phyloP scores from a whole-genome alignment of 2,329 filamentous ascomycete species.

The Hypoxylon sp. region DNA sequence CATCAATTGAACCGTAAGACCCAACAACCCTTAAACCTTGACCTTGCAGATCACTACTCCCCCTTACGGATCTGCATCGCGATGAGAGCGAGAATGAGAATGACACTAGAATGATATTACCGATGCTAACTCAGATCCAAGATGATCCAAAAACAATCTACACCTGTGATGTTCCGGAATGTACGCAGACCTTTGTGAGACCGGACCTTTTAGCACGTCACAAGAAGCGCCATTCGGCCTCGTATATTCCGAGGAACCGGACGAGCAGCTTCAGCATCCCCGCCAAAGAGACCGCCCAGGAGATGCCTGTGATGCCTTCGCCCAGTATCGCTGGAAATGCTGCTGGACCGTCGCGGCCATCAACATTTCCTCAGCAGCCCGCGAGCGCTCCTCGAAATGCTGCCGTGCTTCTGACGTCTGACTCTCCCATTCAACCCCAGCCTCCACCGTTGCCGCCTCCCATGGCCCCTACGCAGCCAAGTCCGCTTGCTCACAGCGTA shows the following conservation, averaged over 20 bases:
- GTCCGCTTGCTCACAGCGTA: slow-evolving; percentile 48
- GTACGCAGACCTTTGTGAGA: slow-evolving; percentile 82
- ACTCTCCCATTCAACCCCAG: slow-evolving; percentile 55
- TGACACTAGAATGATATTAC: slow-evolving; percentile 23
- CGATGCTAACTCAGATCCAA: slow-evolving; percentile 54
- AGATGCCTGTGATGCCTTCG: slow-evolving; percentile 50
- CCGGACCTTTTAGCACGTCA: slow-evolving; percentile 81
- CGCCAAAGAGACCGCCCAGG: slow-evolving; percentile 46
- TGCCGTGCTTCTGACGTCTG: slow-evolving; percentile 61
- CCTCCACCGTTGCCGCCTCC: slow-evolving; percentile 46
- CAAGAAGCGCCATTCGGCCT: slow-evolving; percentile 74
- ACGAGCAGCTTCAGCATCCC: slow-evolving; percentile 63
- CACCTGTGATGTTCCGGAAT: slow-evolving; percentile 80
- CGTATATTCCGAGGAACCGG: slow-evolving; percentile 66
- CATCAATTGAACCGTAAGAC: slow-evolving; percentile 85
- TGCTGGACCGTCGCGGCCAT: slow-evolving; percentile 46
- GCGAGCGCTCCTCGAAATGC: slow-evolving; percentile 62
- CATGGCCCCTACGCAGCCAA: slow-evolving; percentile 41
- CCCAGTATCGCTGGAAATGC: slow-evolving; percentile 39
- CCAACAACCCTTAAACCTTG: background rate
- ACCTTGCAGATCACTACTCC: slow-evolving; percentile 5
- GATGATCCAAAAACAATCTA: slow-evolving; percentile 87
- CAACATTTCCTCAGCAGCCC: slow-evolving; percentile 48
- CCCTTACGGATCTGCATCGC: slow-evolving; percentile 34
- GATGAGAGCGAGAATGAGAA: slow-evolving; percentile 26